These are phyloP conservation scores for Cylindrotheca fusiformis DNA, from an alignment of 108 stramenopile species.

Conservation along the genomic window DNA sequence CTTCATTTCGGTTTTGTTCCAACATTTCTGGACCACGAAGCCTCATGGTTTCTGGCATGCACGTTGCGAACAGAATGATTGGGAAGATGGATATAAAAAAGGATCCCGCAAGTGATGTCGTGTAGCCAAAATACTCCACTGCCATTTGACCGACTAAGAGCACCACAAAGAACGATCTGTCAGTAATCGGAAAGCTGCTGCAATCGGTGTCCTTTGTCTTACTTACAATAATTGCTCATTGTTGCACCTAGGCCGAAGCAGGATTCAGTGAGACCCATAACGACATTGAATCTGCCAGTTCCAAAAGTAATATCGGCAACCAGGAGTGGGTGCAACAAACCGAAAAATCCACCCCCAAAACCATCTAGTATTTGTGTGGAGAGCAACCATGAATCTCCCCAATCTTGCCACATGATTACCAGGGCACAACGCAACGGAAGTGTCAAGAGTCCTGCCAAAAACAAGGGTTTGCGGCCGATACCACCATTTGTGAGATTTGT, in stretches of 20 bases:
- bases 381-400: conserved; percentile 61
- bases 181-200: neutral
- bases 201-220: no score
- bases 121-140: conserved; percentile 78
- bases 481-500: conserved; percentile 60
- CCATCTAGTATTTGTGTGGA: conserved; percentile 89
- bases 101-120: conserved; percentile 70
- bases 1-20: neutral
- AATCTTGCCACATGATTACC: conserved; percentile 82
- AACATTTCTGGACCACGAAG: conserved; percentile 11
- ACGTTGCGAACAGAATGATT: conserved; percentile 55
- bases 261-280: conserved; percentile 74
- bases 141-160: conserved; percentile 58
- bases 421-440: conserved; percentile 81
- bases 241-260: conserved; percentile 84
- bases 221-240: conserved; percentile 54
- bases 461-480: conserved; percentile 74
- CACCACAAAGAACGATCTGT: neutral
- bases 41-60: conserved; percentile 84
- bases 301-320: conserved; percentile 89
- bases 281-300: conserved; percentile 76
- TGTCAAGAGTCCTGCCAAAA: conserved; percentile 68
- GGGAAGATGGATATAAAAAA: conserved; percentile 70
- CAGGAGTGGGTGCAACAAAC: conserved; percentile 79
- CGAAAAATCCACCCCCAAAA: conserved; percentile 79